Evolutionary conservation across 768 basidiomycete genomes (phyloP), one percentile per base, ranked within the genome.

Genomic region (Collybia sp.): DNA sequence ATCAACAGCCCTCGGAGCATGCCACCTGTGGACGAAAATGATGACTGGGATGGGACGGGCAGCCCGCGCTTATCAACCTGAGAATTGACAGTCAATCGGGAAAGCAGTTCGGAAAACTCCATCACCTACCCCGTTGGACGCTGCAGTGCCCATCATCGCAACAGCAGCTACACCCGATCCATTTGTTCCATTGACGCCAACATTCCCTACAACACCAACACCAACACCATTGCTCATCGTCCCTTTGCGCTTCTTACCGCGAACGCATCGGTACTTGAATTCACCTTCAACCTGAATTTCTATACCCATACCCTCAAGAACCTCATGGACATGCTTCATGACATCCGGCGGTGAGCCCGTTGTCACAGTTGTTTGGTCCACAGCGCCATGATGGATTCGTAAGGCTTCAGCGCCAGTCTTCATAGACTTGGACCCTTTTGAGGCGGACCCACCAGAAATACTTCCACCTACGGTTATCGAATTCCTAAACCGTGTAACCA

Each of bases 61-160:
- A 95, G 65, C 30, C 93, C 93, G 35, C 92, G 86, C 58, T 82
- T 88, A 64, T 96, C 93, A 50, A 91, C 85, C 92, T 94, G 49
- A 12, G 50, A 32, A 57, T 38, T 50, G 46, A 43, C 15, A 43
- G 49, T 37, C 10, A 16, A 52, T 31, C 18, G 37, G 33, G 30
- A 37, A 31, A 43, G 16, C 12, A 25, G 13, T 34, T 31, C 11
- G 48, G 6, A 37, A 36, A 47, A 38, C 38, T 41, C 45, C 30
- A 33, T 30, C 39, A 82, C 89, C 55, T 60, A 94, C 93, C 64
- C 89, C 88, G 60, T 88, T 89, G 34, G 86, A 85, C 47, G 85
- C 90, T 6, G 93, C 90, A 43, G 82, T 85, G 30, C 90, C 88
- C 5, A 82, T 72, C 72, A 93, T 80, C 15, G 77, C 82, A 48